A percentile compares a stretch with the other conserved stretches of the same genome.
phyloP scores from a whole-genome alignment of 1,139 yeast species.

The Debaryomycetaceae sp. region DNA sequence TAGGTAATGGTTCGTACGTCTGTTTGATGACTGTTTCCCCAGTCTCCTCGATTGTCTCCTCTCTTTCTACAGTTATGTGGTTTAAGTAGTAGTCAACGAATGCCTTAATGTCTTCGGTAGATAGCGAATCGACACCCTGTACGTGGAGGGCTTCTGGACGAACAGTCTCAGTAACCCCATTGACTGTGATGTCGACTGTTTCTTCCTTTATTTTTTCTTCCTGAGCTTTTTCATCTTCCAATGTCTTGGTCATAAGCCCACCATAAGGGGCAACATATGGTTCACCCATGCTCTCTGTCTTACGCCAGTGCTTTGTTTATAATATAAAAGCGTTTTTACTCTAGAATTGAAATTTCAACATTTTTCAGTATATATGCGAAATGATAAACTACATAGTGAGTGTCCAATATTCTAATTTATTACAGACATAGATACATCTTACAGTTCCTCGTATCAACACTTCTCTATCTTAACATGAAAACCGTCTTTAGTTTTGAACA shows the following conservation, averaged over 20 bases:
- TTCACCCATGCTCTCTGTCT: conserved; percentile 20
- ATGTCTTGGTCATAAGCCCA: conserved; percentile 38
- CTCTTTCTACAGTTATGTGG: conserved; percentile 20
- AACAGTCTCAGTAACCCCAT: conserved; percentile 26
- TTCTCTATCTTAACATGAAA: no score
- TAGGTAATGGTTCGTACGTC: conserved; percentile 24
- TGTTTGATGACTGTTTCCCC: conserved; percentile 8
- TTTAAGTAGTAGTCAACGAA: conserved; percentile 52
- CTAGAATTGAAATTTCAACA: background rate
- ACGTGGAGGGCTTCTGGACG: conserved; percentile 53
- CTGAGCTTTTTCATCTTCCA: conserved; percentile 36
- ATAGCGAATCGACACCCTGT: conserved; percentile 65
- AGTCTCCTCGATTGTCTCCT: conserved; percentile 13
- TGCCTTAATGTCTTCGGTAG: conserved; percentile 60
- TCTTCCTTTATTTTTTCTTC: conserved; percentile 30
- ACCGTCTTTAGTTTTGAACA: no score
- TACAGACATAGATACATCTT: background rate
- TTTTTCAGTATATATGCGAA: background rate
- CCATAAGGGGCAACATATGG: conserved; percentile 44
- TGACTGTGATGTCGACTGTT: conserved; percentile 30
- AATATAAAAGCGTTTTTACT: background rate
- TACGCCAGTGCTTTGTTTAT: background rate
- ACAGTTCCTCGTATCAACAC: no score
- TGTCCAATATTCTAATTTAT: no score
- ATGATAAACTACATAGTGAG: background rate